A percentile compares a stretch with the other conserved stretches of the same genome.
These are phyloP conservation scores for Xylaria sp. DNA, from an alignment of 2,329 filamentous ascomycete genomes.

Conservation along the genomic window DNA sequence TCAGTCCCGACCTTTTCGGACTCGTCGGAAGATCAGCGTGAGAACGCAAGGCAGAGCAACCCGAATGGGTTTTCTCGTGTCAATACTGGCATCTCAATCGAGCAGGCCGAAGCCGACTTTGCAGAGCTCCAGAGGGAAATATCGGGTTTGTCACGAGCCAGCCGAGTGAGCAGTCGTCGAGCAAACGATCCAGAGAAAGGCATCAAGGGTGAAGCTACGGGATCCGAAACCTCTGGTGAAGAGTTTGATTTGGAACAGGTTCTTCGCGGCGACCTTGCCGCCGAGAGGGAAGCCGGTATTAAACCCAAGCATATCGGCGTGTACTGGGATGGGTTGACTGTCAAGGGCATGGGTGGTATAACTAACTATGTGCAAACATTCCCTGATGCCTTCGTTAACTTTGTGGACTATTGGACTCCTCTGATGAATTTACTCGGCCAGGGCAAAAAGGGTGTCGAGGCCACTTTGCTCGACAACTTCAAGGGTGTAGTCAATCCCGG, in stretches of 20 bases:
- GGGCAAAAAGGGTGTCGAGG: conserved; percentile 71
- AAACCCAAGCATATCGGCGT: conserved; percentile 80
- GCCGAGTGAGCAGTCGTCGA: conserved; percentile 47
- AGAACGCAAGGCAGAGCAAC: conserved; percentile 52
- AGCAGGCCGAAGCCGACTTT: conserved; percentile 73
- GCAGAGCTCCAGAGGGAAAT: conserved; percentile 68
- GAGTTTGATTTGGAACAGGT: conserved; percentile 78
- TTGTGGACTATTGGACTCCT: conserved; percentile 76
- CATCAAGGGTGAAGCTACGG: conserved; percentile 45
- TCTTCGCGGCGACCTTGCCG: conserved; percentile 72
- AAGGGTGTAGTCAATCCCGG: conserved; percentile 74
- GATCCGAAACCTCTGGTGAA: conserved; percentile 55
- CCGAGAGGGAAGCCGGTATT: conserved; percentile 79
- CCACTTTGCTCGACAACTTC: conserved; percentile 76
- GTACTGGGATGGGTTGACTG: conserved; percentile 77
- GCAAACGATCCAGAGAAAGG: conserved; percentile 65
- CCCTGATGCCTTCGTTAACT: conserved; percentile 75
- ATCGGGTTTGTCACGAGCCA: conserved; percentile 60
- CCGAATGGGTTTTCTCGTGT: conserved; percentile 53
- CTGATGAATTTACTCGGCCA: conserved; percentile 67
- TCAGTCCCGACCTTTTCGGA: conserved; percentile 31
- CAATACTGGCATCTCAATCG: conserved; percentile 63
- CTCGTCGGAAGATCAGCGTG: conserved; percentile 46
- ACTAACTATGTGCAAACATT: conserved; percentile 78
- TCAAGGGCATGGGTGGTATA: conserved; percentile 74